phyloP scores from a whole-genome alignment of 768 basidiomycete species.

The Lactarius sp. region DNA sequence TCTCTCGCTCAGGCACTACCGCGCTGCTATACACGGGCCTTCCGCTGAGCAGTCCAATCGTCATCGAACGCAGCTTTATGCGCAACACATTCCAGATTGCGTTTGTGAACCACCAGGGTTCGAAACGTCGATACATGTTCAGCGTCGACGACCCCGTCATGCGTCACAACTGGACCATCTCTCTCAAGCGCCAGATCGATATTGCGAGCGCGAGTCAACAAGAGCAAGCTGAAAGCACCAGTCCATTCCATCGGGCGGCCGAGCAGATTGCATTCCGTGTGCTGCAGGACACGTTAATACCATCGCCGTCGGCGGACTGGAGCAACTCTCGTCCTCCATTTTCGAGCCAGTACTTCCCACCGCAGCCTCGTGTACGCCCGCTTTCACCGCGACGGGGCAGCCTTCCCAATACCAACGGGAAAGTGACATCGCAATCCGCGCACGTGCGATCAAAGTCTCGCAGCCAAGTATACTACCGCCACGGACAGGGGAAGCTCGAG shows the following conservation, averaged over 20 bases:
- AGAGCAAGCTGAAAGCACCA: constrained; percentile 29
- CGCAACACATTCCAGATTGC: constrained; percentile 92
- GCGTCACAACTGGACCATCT: constrained; percentile 67
- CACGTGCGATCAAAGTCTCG: constrained; percentile 66
- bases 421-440: constrained; percentile 19
- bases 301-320: constrained; percentile 26
- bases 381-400: constrained; percentile 28
- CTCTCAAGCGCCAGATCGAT: constrained; percentile 64
- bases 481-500: constrained; percentile 62
- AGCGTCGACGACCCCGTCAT: constrained; percentile 78
- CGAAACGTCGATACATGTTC: constrained; percentile 90
- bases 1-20: constrained; percentile 79
- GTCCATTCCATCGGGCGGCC: constrained; percentile 57
- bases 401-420: constrained; percentile 16
- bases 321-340: constrained; percentile 22
- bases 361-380: constrained; percentile 26
- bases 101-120: constrained; percentile 61
- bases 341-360: constrained; percentile 35
- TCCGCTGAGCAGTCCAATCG: constrained; percentile 69
- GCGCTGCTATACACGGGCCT: constrained; percentile 79
- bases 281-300: constrained; percentile 78
- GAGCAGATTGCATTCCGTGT: constrained; percentile 76
- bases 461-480: constrained; percentile 61
- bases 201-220: constrained; percentile 34
- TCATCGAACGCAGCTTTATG: constrained; percentile 93